Conservation (phyloP, 1,284 basidiomycete genomes). For the Cryptococcus deneoformans region DNA sequence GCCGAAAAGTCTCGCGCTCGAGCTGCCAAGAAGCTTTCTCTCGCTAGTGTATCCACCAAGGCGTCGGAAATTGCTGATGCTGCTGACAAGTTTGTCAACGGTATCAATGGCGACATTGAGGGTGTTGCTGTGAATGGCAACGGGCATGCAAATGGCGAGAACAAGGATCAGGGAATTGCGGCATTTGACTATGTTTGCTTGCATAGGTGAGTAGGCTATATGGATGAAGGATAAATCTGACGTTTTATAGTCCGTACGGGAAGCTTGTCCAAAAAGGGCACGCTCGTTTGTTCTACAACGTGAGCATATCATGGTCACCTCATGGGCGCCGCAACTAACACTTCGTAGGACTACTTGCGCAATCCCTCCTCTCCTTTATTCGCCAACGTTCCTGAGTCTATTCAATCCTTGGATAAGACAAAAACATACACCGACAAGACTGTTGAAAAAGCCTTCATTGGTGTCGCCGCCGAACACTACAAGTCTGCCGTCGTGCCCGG, state of each 20-base stretch:
- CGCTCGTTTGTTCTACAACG: conserved; percentile 67
- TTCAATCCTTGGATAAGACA: conserved; percentile 61
- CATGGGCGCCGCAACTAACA: neutral
- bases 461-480: conserved; percentile 68
- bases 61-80: conserved; percentile 23
- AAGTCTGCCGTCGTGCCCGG: conserved; percentile 67
- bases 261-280: conserved; percentile 96
- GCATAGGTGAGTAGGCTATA: conserved; percentile 53
- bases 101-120: conserved; percentile 19
- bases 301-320: conserved; percentile 7
- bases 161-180: conserved; percentile 58
- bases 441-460: conserved; percentile 91
- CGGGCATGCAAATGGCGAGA: conserved; percentile 24
- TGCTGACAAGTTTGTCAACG: conserved; percentile 33
- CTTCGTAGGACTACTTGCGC: conserved; percentile 72
- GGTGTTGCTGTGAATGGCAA: conserved; percentile 14
- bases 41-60: neutral
- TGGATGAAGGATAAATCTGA: no score
- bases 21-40: conserved; percentile 43
- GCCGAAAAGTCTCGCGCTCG: conserved; percentile 57
- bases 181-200: conserved; percentile 87
- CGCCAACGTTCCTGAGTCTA: conserved; percentile 66
- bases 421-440: conserved; percentile 86
- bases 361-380: conserved; percentile 72
- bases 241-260: conserved; percentile 69